phyloP scores from a whole-genome alignment of 2,329 filamentous ascomycete genomes.

The Neonectria magnoliae region DNA sequence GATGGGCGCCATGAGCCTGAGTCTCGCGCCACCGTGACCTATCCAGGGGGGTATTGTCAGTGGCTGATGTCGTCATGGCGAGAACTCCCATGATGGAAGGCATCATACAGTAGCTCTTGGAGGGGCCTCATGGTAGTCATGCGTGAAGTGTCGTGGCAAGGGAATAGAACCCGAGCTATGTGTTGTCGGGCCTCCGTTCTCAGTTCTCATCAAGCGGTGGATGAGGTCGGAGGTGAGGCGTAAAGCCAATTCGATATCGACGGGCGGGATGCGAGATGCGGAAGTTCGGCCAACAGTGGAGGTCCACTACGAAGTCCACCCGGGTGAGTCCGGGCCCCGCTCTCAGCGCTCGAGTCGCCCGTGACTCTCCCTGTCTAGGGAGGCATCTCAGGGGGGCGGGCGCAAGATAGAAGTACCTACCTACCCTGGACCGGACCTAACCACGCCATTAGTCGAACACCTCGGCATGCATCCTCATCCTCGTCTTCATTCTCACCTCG shows the following conservation, averaged over 20 bases:
- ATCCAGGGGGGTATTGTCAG: conserved; percentile 37
- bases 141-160: background rate
- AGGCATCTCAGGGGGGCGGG: conserved; percentile 8
- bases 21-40: conserved; percentile 77
- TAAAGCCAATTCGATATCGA: conserved; percentile 8
- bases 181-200: background rate
- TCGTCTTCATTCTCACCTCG: conserved; percentile 5
- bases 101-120: conserved; percentile 51
- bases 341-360: conserved; percentile 19
- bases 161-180: background rate
- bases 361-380: conserved; percentile 3
- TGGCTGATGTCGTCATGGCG: conserved; percentile 21
- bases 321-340: conserved; percentile 26
- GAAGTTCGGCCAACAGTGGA: conserved; percentile 6
- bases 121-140: conserved; percentile 49
- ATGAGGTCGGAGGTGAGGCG: conserved; percentile 13
- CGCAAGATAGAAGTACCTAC: background rate
- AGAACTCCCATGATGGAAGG: conserved; percentile 4
- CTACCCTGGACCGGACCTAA: background rate
- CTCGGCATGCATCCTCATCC: conserved; percentile 3
- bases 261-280: background rate
- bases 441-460: too few relatives aligned
- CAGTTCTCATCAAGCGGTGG: conserved; percentile 7
- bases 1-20: conserved; percentile 64
- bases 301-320: background rate